phyloP scores from a whole-genome alignment of 2,329 filamentous ascomycete genomes.

The Epichloe coenophiala region DNA sequence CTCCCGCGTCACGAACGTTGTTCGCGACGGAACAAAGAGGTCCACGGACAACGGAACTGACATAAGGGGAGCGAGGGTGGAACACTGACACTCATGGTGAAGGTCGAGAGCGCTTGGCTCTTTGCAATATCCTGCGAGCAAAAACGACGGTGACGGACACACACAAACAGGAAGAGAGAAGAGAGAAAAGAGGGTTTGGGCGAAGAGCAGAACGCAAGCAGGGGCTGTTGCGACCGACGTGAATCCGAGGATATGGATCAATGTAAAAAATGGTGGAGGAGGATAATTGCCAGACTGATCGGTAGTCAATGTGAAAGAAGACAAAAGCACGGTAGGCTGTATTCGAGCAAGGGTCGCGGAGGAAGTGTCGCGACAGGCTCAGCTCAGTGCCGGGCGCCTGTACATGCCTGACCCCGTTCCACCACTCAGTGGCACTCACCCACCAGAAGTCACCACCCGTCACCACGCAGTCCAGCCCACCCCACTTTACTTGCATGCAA shows the following conservation, averaged over 20 bases:
- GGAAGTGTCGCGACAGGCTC: not conserved
- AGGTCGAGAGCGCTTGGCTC: slow-evolving; percentile 6
- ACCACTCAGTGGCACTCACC: not conserved
- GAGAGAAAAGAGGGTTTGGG: not conserved
- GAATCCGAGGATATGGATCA: not conserved
- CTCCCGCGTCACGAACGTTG: not conserved
- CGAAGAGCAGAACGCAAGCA: not conserved
- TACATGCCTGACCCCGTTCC: not conserved
- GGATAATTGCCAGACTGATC: not conserved
- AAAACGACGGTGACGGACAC: not conserved
- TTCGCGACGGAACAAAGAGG: not conserved
- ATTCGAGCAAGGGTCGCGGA: not conserved
- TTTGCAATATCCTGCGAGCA: not conserved
- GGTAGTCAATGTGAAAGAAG: not conserved
- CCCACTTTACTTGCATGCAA: no score
- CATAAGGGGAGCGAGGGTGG: slow-evolving; percentile 9
- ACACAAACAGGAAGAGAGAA: not conserved
- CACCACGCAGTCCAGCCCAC: no score
- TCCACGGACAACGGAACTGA: slow-evolving; percentile 4
- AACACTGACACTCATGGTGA: slow-evolving; percentile 18
- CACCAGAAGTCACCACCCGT: no score
- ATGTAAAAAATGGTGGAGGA: not conserved
- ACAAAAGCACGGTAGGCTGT: slow-evolving; percentile 1
- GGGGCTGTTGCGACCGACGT: not conserved
- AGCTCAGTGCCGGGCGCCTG: not conserved